These are phyloP conservation scores for Cladochytrium replicatum DNA, from an alignment of 192 early-diverging fungal species.

Conservation along the genomic window DNA sequence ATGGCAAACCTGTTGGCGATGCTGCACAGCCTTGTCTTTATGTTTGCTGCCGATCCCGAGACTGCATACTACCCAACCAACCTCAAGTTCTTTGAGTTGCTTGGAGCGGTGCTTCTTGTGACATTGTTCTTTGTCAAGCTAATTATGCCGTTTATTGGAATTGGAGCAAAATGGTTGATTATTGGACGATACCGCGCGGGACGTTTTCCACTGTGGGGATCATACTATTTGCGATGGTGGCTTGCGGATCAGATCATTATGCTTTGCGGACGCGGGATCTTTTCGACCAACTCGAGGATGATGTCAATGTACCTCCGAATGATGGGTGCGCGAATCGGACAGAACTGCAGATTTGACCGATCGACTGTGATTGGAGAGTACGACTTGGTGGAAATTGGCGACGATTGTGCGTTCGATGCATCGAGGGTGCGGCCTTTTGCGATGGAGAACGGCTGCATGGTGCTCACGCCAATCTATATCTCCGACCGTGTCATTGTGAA, in stretches of 20 bases:
- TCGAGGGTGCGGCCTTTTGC: constrained; percentile 23
- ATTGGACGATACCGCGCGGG: constrained; percentile 33
- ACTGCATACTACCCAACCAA: constrained; percentile 5
- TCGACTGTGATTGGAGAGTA: constrained; percentile 28
- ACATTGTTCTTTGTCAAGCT: constrained; percentile 6
- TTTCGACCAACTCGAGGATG: constrained; percentile 1
- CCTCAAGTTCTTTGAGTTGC: too few relatives aligned
- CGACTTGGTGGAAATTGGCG: constrained; percentile 34
- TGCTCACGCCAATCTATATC: constrained; percentile 18
- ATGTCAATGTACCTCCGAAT: constrained; percentile 17
- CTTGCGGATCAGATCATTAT: constrained; percentile 18
- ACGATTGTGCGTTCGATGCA: constrained; percentile 20
- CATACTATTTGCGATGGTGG: constrained; percentile 37
- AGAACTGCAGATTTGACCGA: constrained; percentile 16
- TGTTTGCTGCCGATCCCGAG: too few relatives aligned
- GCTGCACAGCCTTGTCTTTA: too few relatives aligned
- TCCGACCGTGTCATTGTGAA: constrained; percentile 15
- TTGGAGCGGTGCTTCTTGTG: constrained; percentile 4
- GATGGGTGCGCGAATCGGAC: constrained; percentile 27
- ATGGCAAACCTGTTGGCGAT: constrained; percentile 11
- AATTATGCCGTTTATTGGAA: constrained; percentile 20
- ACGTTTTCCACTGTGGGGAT: constrained; percentile 26
- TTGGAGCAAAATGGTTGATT: constrained; percentile 30
- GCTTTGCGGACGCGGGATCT: constrained; percentile 21
- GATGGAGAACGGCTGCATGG: constrained; percentile 24